These are phyloP conservation scores for Crithidia bombi DNA, from an alignment of 208 protist genomes.

Conservation along the genomic window DNA sequence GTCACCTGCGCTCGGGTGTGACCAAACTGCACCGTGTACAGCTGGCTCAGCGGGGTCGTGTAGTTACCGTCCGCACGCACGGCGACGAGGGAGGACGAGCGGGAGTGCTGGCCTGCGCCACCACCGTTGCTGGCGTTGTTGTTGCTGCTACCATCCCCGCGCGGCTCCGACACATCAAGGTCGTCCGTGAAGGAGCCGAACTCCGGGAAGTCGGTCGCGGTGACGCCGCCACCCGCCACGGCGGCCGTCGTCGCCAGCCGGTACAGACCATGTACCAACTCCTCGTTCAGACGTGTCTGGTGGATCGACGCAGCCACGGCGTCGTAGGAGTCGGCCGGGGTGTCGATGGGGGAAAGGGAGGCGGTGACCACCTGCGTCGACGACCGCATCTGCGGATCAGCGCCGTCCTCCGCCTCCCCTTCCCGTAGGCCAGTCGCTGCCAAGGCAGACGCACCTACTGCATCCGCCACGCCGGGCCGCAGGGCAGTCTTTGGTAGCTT, in stretches of 20 bases:
- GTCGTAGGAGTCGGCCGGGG: conserved; percentile 27
- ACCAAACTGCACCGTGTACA: conserved; percentile 18
- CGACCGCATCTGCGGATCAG: neutral
- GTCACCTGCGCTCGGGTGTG: conserved; percentile 36
- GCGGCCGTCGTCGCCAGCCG: conserved; percentile 24
- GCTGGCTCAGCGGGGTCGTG: conserved; percentile 23
- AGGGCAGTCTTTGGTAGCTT: conserved; percentile 23
- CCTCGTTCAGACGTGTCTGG: conserved; percentile 27
- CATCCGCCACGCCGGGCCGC: conserved; percentile 13
- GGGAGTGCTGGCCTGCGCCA: neutral
- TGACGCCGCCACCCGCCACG: neutral
- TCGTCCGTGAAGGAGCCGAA: conserved; percentile 8
- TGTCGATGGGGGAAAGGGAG: neutral
- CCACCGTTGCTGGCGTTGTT: too few relatives aligned
- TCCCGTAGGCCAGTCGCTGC: too few relatives aligned
- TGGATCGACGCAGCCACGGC: conserved; percentile 30
- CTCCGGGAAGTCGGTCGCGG: conserved; percentile 10
- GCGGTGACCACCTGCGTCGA: neutral
- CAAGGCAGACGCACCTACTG: too few relatives aligned
- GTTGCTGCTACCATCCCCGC: neutral
- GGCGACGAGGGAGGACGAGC: neutral
- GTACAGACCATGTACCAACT: conserved; percentile 34
- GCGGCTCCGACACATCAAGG: neutral
- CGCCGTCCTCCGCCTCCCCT: neutral
- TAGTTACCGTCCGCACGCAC: conserved; percentile 14